Evolutionary conservation across 2,329 filamentous ascomycete genomes (phyloP), one percentile per base, ranked within the genome.

Genomic region (Didymella pinodella): DNA sequence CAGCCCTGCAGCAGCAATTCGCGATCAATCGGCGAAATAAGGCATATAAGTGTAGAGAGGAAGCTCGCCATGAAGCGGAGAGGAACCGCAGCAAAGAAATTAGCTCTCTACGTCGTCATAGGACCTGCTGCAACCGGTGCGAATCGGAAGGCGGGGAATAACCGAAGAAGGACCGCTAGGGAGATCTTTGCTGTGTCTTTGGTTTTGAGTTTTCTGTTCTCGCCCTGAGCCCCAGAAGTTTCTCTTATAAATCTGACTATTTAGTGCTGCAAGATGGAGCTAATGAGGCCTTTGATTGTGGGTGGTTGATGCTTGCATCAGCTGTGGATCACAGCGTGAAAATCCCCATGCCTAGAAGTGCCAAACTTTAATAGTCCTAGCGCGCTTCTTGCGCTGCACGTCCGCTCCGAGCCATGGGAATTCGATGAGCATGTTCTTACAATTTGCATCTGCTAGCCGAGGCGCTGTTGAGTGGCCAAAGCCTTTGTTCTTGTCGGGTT

Each of bases 61-160:
- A 63, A 60, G 45, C 54, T 64, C 48, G 60, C 59, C 58, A 57
- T 64, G 62, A 67, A 57, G 61, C 59, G 57, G 54, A 64, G 61
- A 63, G 59, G 64, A 62, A 58, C 55, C 58, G 58, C 50, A 59
- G 54, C 57, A 53, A 62, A 54, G 56, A 61, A 58, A 64, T 62
- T 69, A 67, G 63, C 62, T 67, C 52, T 65, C 62, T 68, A 74
- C 70, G 70, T 73, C 72, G 72, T 74, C 71, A 71, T 73, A 67
- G 63, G 59, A 56, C 63, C 49, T 69, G 62, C 56, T 67, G 65
- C 66, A 60, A 60, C 61, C 49, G 59, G 65, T 68, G 62, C 67
- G 58, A 65, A 67, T 70, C 71, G 67, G 71, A 73, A 62, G 68
- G 73, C 68, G 73, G 72, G 71, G 71, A 70, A 64, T 61, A 54